Base-by-base conservation (phyloP, 1,284 basidiomycete genomes). In the Naganishia albida region DNA sequence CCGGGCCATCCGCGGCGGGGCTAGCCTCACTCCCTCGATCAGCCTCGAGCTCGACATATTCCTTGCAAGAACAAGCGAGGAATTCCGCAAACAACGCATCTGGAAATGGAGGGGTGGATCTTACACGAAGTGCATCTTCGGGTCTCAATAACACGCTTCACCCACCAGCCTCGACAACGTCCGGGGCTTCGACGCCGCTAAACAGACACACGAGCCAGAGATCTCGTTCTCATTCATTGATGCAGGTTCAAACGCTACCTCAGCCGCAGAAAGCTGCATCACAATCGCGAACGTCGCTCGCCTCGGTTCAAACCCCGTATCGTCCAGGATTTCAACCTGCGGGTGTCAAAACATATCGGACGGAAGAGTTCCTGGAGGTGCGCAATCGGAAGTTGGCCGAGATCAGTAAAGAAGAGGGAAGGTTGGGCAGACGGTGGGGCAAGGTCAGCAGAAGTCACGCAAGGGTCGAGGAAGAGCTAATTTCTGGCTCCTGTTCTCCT, bases 321-420 rank as follows among this genome's bases (percentile, higher is more conserved):
- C 85, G 87, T 53, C 85, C 88, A 8, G 89, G 89, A 0, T 91
- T 91, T 74, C 90, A 92, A 74, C 90, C 90, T 1, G 86, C 85
- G 68, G 89, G 89, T 10, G 85, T 89, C 8, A 85, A 83, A 70
- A 74, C 86, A 25, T 86, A 83, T 8, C 84, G 87, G 26, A 93
- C 91, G 1, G 89, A 89, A 64, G 88, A 90, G 64, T 94, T 90
- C 72, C 66, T 86, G n/a, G 83, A 82, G 12, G 74, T 82, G 2
- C 85, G 91, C 51, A 83, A 81, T 54, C 70, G 74, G 3, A 82
- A 81, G 53, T 83, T 82, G 12, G 86, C 87, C 55, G 84, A 83
- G n/a, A 82, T 84, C 34, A 84, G 87, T 28, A 82, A 90, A 48
- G 91, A 94, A 74, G 85, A 87, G 48, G 88, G 89, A 30, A 85